phyloP scores from a whole-genome alignment of 768 basidiomycete species.

The Butyriboletus loyo region DNA sequence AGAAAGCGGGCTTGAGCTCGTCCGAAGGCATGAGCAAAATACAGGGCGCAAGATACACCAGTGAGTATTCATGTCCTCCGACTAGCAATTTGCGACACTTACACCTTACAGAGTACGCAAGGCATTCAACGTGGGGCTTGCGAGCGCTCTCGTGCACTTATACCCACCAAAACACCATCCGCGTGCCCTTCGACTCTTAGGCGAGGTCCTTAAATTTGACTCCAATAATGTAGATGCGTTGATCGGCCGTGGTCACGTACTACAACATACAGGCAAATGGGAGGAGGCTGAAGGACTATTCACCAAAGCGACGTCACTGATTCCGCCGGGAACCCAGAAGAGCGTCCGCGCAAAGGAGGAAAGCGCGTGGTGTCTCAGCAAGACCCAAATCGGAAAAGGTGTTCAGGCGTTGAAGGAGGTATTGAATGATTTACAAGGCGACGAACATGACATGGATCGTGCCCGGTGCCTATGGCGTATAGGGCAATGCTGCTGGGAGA shows the following conservation, averaged over 20 bases:
- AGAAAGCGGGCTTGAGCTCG: slow-evolving; percentile 63
- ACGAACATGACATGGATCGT: slow-evolving; percentile 52
- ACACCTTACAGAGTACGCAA: slow-evolving; percentile 50
- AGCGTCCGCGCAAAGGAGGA: slow-evolving; percentile 75
- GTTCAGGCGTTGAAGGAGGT: slow-evolving; percentile 48
- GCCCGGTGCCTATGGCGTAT: slow-evolving; percentile 86
- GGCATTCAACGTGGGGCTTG: slow-evolving; percentile 69
- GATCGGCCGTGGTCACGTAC: slow-evolving; percentile 72
- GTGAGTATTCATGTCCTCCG: slow-evolving; percentile 32
- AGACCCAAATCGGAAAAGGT: slow-evolving; percentile 52
- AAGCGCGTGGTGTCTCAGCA: slow-evolving; percentile 71
- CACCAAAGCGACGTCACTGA: slow-evolving; percentile 47
- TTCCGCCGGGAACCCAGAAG: slow-evolving; percentile 43
- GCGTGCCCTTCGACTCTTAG: slow-evolving; percentile 71
- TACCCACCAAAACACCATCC: slow-evolving; percentile 88
- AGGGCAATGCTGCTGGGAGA: slow-evolving; percentile 71
- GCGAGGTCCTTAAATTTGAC: slow-evolving; percentile 62
- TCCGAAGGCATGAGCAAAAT: slow-evolving; percentile 52
- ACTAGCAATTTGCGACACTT: not conserved
- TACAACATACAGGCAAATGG: slow-evolving; percentile 66
- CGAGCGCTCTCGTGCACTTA: slow-evolving; percentile 76
- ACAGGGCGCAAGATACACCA: slow-evolving; percentile 51
- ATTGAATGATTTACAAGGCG: slow-evolving; percentile 40
- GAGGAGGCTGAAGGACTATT: slow-evolving; percentile 63
- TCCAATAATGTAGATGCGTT: slow-evolving; percentile 63